phyloP scores from a whole-genome alignment of 116 monocot genomes.

The Posidonia oceanica region DNA sequence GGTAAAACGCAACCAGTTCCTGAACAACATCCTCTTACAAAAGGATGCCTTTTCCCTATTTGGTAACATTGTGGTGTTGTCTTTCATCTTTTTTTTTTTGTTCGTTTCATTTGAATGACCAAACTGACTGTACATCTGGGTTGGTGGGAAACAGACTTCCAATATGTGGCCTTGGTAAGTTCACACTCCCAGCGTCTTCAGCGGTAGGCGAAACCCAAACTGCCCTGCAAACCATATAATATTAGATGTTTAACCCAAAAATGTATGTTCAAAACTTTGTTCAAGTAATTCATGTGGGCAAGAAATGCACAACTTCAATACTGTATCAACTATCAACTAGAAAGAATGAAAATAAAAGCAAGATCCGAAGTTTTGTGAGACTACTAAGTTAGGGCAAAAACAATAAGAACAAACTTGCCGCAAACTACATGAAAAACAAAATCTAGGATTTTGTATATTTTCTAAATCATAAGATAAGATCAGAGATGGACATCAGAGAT shows the following conservation, averaged over 20 bases:
- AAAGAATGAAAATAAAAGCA: too few relatives aligned
- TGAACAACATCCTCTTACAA: conserved; percentile 3
- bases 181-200: background rate
- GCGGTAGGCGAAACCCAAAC: background rate
- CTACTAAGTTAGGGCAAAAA: too few relatives aligned
- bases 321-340: too few relatives aligned
- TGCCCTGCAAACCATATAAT: background rate
- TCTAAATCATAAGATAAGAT: too few relatives aligned
- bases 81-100: background rate
- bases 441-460: too few relatives aligned
- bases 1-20: conserved; percentile 10
- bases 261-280: background rate
- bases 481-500: too few relatives aligned
- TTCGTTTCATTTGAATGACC: conserved; percentile 11
- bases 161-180: background rate
- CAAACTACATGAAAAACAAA: too few relatives aligned
- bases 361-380: too few relatives aligned
- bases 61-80: conserved; percentile 8
- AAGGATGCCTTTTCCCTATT: conserved; percentile 6
- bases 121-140: conserved; percentile 13
- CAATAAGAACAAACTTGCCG: too few relatives aligned
- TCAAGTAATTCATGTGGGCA: background rate
- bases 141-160: conserved; percentile 4
- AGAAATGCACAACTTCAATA: background rate
- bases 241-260: background rate